Evolutionary conservation across 2,329 filamentous ascomycete species (phyloP).

Genomic region (Aureobasidium sp.): DNA sequence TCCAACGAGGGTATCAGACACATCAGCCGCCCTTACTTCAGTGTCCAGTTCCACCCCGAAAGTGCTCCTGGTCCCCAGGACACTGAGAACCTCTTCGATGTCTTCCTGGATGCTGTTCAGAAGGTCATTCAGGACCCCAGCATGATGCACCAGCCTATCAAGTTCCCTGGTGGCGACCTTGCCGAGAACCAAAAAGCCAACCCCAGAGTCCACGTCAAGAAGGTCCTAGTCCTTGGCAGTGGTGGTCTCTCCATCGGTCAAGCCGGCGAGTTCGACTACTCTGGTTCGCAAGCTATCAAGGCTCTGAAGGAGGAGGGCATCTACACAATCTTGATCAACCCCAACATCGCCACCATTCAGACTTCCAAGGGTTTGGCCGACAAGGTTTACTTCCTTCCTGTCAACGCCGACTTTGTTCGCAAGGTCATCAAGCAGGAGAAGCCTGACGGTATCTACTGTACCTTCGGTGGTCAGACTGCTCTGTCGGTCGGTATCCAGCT

Average conservation of each 20-base stretch:
- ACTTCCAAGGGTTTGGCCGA: conserved; percentile 96
- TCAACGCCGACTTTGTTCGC: conserved; percentile 93
- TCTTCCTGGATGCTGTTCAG: conserved; percentile 82
- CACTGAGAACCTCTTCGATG: conserved; percentile 94
- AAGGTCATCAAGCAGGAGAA: conserved; percentile 95
- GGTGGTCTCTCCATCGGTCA: conserved; percentile 96
- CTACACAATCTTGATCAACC: conserved; percentile 97
- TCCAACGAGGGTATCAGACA: conserved; percentile 98
- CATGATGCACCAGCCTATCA: conserved; percentile 64
- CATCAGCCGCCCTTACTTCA: conserved; percentile 80
- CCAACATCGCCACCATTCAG: conserved; percentile 97
- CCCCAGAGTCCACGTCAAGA: conserved; percentile 80
- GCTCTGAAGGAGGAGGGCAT: conserved; percentile 96
- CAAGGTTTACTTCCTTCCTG: conserved; percentile 97
- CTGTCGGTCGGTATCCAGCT: conserved; percentile 95
- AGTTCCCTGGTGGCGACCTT: conserved; percentile 77
- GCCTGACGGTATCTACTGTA: conserved; percentile 94
- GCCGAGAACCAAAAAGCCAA: conserved; percentile 71
- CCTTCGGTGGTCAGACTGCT: conserved; percentile 95
- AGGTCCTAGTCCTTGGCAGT: conserved; percentile 87
- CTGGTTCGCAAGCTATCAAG: conserved; percentile 96
- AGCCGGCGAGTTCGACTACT: conserved; percentile 98
- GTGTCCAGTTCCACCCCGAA: conserved; percentile 98
- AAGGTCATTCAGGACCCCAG: conserved; percentile 61
- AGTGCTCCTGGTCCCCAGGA: conserved; percentile 92